Conservation (phyloP, 2,329 filamentous ascomycete species). For the Podosphaera fusca region DNA sequence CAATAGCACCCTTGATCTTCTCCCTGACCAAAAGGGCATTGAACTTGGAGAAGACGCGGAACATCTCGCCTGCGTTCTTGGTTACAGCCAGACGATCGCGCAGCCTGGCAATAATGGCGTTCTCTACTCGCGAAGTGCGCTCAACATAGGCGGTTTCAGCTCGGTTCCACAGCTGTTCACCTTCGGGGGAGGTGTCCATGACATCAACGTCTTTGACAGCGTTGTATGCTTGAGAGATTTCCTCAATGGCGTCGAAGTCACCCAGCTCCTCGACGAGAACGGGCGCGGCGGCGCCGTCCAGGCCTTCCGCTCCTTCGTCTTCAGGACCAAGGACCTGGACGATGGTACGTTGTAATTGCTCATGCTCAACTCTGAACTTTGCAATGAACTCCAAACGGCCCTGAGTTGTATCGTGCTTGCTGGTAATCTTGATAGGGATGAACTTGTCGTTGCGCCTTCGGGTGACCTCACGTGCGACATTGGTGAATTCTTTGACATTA, state of each 20-base stretch:
- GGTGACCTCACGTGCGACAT: too few species aligned
- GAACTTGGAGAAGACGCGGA: slow-evolving; percentile 98
- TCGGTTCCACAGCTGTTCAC: slow-evolving; percentile 75
- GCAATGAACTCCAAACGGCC: too few species aligned
- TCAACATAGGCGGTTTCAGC: slow-evolving; percentile 95
- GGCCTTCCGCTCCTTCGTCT: too few species aligned
- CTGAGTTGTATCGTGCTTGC: too few species aligned
- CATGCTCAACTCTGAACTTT: too few species aligned
- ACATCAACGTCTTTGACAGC: slow-evolving; percentile 87
- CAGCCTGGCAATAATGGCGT: slow-evolving; percentile 89
- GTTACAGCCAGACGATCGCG: slow-evolving; percentile 83
- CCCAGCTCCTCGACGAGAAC: slow-evolving; percentile 83
- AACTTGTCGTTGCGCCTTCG: too few species aligned
- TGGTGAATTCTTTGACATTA: too few species aligned
- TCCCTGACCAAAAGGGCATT: slow-evolving; percentile 94
- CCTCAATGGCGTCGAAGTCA: slow-evolving; percentile 88
- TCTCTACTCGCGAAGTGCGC: slow-evolving; percentile 91
- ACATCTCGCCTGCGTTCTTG: slow-evolving; percentile 98
- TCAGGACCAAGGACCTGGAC: too few species aligned
- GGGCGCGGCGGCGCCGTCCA: too few species aligned
- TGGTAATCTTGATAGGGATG: too few species aligned
- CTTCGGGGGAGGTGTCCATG: slow-evolving; percentile 72
- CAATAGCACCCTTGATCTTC: slow-evolving; percentile 93
- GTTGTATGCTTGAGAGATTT: slow-evolving; percentile 85
- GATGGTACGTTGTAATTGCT: too few species aligned